phyloP scores from a whole-genome alignment of 2,329 filamentous ascomycete species.

The Aspergillus clavatus region DNA sequence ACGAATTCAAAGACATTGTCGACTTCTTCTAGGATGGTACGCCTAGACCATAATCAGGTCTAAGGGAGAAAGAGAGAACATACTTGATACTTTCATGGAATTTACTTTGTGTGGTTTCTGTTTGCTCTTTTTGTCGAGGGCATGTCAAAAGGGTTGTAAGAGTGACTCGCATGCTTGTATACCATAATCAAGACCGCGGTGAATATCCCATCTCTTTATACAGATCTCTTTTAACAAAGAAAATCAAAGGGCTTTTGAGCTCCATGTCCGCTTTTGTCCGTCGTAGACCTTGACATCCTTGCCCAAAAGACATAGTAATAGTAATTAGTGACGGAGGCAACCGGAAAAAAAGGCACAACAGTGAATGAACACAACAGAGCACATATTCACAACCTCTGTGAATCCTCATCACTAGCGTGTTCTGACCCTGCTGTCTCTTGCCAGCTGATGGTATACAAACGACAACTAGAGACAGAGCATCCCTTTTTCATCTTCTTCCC shows the following conservation, averaged over 20 bases:
- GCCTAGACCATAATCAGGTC: not conserved
- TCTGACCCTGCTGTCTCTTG: not conserved
- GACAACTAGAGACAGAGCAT: not conserved
- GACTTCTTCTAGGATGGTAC: conserved; percentile 30
- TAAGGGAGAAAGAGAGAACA: not conserved
- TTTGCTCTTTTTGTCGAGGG: not conserved
- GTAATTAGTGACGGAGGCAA: not conserved
- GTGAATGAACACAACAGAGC: not conserved
- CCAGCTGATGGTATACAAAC: too few relatives aligned
- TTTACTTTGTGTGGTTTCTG: not conserved
- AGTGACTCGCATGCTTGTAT: not conserved
- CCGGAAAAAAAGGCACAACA: not conserved
- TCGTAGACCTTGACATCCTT: not conserved
- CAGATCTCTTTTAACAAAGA: not conserved
- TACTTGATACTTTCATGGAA: not conserved
- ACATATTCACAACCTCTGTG: not conserved
- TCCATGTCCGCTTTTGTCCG: not conserved
- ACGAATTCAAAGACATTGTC: conserved; percentile 40
- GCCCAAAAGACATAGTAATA: not conserved
- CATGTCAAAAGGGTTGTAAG: not conserved
- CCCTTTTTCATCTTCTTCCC: not conserved
- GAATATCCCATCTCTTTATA: not conserved
- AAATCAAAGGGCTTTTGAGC: not conserved
- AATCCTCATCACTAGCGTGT: not conserved
- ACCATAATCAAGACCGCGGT: not conserved